phyloP scores from a whole-genome alignment of 78 protist species.

The Dictyostelium brefeldianum region DNA sequence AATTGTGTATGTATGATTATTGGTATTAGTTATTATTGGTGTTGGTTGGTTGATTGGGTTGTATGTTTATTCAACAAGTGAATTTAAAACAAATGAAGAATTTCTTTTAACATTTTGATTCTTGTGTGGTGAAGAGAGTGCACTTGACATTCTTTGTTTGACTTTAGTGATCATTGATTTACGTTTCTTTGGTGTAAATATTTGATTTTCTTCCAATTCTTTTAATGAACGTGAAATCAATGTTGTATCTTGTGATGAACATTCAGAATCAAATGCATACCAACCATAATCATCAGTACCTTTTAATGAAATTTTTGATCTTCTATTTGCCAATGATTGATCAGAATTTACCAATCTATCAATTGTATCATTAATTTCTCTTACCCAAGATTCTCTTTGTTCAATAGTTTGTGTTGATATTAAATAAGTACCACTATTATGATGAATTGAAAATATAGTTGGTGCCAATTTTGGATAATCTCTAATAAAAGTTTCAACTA shows the following conservation, averaged over 20 bases:
- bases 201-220: slow-evolving; percentile 36
- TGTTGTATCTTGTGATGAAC: background rate
- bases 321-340: background rate
- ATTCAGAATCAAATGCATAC: slow-evolving; percentile 45
- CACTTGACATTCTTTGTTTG: slow-evolving; percentile 25
- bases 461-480: slow-evolving; percentile 11
- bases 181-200: slow-evolving; percentile 67
- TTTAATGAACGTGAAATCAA: slow-evolving; percentile 12
- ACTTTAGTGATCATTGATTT: slow-evolving; percentile 52
- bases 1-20: too few relatives aligned
- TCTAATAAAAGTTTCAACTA: slow-evolving; percentile 1
- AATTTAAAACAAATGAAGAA: slow-evolving; percentile 69
- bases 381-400: slow-evolving; percentile 5
- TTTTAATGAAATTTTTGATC: slow-evolving; percentile 20
- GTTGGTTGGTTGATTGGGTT: too few relatives aligned
- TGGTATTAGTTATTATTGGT: background rate
- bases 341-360: background rate
- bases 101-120: slow-evolving; percentile 29
- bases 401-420: slow-evolving; percentile 24
- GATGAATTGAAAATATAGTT: slow-evolving; percentile 53
- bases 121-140: slow-evolving; percentile 17
- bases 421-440: slow-evolving; percentile 41
- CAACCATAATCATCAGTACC: slow-evolving; percentile 60
- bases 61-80: background rate
- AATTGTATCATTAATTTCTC: slow-evolving; percentile 1